Percentiles rank a stretch among this genome's conserved stretches.
Evolutionary conservation across 352 stramenopile species (phyloP).

Genomic region (Phytophthora pluvialis): DNA sequence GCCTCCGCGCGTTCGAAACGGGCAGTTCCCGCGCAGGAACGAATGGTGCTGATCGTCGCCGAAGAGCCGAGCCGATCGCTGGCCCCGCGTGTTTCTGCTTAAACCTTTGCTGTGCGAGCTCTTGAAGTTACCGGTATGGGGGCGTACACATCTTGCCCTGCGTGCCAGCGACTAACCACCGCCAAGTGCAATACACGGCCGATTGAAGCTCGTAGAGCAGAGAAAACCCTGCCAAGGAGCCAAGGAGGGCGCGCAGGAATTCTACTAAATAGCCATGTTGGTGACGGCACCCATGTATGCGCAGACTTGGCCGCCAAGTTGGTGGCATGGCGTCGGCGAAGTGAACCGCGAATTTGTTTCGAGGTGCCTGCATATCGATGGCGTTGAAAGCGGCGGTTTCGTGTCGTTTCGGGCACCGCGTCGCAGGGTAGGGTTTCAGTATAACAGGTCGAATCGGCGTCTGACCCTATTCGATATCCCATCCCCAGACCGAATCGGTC

Average conservation of each 20-base stretch:
- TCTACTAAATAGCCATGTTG: background rate
- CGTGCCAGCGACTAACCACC: slow-evolving; percentile 17
- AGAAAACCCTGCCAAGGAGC: slow-evolving; percentile 16
- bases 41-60: background rate
- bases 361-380: slow-evolving; percentile 11
- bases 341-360: slow-evolving; percentile 19
- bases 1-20: slow-evolving; percentile 5
- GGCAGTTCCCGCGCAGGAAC: too few species aligned
- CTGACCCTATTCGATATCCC: too few species aligned
- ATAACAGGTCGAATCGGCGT: background rate
- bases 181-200: slow-evolving; percentile 32
- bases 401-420: slow-evolving; percentile 7
- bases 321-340: background rate
- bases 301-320: background rate
- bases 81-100: slow-evolving; percentile 17
- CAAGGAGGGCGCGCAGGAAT: too few species aligned
- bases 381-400: slow-evolving; percentile 6
- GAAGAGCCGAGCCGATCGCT: slow-evolving; percentile 13
- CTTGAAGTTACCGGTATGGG: slow-evolving; percentile 10
- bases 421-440: slow-evolving; percentile 6
- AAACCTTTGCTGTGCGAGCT: slow-evolving; percentile 7
- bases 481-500: background rate
- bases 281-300: slow-evolving; percentile 1
- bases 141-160: slow-evolving; percentile 25
- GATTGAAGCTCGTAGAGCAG: slow-evolving; percentile 25